phyloP scores from a whole-genome alignment of 2,329 filamentous ascomycete species.

The Epicoccum sorghinum region DNA sequence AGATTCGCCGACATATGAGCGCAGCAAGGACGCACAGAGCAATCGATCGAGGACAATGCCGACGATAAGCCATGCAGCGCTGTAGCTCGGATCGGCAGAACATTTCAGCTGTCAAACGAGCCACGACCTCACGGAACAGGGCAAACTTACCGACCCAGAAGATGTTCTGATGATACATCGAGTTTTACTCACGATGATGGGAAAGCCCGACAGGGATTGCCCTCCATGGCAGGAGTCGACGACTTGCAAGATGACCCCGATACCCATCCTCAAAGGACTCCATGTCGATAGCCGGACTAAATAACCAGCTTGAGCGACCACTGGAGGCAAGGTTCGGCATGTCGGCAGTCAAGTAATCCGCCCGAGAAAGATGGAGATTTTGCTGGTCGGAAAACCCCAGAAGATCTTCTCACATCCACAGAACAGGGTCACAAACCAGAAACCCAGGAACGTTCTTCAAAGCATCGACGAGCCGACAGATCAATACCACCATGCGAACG shows the following conservation, averaged over 20 bases:
- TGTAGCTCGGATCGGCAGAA: background rate
- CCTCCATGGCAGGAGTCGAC: background rate
- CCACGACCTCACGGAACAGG: slow-evolving; percentile 1
- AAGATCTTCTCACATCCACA: no score
- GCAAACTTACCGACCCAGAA: background rate
- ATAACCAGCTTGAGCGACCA: background rate
- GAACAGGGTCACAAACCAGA: no score
- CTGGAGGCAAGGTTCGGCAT: background rate
- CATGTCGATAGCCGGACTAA: background rate
- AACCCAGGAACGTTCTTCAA: background rate
- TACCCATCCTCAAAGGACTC: background rate
- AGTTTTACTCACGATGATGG: background rate
- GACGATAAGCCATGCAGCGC: no score
- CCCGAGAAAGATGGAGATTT: no score
- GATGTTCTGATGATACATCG: background rate
- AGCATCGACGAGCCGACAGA: slow-evolving; percentile 13
- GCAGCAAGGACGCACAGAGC: no score
- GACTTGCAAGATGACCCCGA: background rate
- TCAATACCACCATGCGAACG: slow-evolving; percentile 5
- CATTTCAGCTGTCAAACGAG: slow-evolving; percentile 3
- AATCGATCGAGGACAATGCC: no score
- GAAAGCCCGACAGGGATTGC: background rate
- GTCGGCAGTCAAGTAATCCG: background rate
- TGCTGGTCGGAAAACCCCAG: no score
- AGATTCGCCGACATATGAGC: no score